Evolutionary conservation across 2,329 filamentous ascomycete genomes (phyloP).

Genomic region (Colletotrichum sp.): DNA sequence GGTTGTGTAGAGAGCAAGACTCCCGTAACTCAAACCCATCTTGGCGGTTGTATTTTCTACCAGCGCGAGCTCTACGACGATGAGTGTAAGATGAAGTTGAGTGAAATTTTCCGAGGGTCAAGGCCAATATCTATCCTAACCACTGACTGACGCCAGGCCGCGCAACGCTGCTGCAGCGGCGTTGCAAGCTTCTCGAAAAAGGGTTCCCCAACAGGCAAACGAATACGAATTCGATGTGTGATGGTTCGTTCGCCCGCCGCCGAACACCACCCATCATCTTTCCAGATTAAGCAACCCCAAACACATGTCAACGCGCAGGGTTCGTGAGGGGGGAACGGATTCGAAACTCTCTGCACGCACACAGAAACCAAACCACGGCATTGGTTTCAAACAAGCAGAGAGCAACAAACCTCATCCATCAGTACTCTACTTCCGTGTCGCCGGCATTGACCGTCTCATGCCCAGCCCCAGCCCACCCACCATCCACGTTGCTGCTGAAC

Average conservation of each 20-base stretch:
- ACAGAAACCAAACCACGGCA: background rate
- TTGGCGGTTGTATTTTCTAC: background rate
- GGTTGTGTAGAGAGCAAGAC: background rate
- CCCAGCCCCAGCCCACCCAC: too few species aligned
- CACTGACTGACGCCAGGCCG: background rate
- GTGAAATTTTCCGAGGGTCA: background rate
- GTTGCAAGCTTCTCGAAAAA: background rate
- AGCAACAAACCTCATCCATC: background rate
- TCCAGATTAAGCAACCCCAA: background rate
- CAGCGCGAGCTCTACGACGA: background rate
- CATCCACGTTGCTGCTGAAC: background rate
- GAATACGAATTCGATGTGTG: conserved; percentile 12
- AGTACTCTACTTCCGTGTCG: background rate
- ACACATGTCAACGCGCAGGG: background rate
- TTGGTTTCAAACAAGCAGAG: background rate
- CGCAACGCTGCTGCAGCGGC: background rate
- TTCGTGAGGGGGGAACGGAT: background rate
- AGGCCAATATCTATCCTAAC: background rate
- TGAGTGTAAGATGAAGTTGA: background rate
- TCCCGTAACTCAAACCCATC: background rate
- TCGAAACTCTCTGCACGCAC: conserved; percentile 2
- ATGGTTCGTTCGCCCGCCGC: background rate
- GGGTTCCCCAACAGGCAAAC: background rate
- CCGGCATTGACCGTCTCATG: background rate
- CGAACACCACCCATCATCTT: background rate